Percentiles rank a stretch among this genome's conserved stretches.
Evolutionary conservation across 176 grass and related monocot genomes (phyloP).

Genomic region (Oryza punctata): DNA sequence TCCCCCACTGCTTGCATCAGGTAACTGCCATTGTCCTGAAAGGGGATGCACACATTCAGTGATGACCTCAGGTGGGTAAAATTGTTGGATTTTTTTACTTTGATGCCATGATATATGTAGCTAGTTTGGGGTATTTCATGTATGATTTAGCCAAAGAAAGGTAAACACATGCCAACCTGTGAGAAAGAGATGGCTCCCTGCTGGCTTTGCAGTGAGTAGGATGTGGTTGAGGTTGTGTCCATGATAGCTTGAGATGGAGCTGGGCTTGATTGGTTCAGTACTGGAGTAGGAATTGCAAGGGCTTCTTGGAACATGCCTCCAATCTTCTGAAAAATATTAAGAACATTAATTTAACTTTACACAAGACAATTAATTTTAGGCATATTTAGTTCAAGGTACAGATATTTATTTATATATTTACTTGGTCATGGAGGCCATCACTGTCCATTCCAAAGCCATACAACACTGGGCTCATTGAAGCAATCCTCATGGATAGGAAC

Average conservation of each 20-base stretch:
- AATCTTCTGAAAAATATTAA: conserved; percentile 52
- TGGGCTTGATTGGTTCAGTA: conserved; percentile 44
- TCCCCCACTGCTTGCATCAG: conserved; percentile 66
- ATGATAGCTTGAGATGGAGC: conserved; percentile 56
- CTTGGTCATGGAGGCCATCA: conserved; percentile 52
- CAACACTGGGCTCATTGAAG: conserved; percentile 66
- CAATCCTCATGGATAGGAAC: conserved; percentile 99
- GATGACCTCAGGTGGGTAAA: conserved; percentile 35
- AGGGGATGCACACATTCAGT: conserved; percentile 2
- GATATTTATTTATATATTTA: conserved; percentile 4
- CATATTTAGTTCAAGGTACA: not conserved
- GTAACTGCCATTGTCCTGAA: conserved; percentile 65
- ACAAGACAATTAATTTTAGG: conserved; percentile 13
- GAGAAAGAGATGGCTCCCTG: conserved; percentile 61
- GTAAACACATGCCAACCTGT: conserved; percentile 41
- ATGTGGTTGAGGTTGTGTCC: conserved; percentile 41
- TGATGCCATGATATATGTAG: not conserved
- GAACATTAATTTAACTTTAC: not conserved
- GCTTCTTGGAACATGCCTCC: conserved; percentile 60
- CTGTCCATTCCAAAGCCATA: conserved; percentile 65
- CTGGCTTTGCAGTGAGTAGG: conserved; percentile 57
- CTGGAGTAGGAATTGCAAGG: conserved; percentile 51
- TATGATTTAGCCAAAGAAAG: conserved; percentile 26
- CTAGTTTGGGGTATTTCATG: conserved; percentile 30
- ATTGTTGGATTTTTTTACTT: conserved; percentile 1